phyloP scores from a whole-genome alignment of 306 rosid species.

The Alnus rubra region DNA sequence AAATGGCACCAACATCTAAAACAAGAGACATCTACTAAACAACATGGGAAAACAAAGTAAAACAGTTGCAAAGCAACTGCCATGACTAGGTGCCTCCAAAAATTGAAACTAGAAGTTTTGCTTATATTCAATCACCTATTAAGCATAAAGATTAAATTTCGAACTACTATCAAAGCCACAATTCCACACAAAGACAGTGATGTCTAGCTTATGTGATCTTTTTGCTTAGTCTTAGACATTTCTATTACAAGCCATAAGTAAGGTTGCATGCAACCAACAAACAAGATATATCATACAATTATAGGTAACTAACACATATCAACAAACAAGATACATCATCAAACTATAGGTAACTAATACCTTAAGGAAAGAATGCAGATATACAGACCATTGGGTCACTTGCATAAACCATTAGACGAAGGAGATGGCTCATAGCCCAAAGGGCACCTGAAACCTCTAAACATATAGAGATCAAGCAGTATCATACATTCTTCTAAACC shows the following conservation, averaged over 20 bases:
- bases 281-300: not conserved
- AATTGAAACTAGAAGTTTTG: not conserved
- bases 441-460: not conserved
- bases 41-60: not conserved
- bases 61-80: not conserved
- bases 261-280: not conserved
- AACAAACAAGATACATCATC: not conserved
- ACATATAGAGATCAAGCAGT: not conserved
- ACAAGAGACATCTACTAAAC: not conserved
- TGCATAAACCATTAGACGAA: not conserved
- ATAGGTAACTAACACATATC: not conserved
- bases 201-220: not conserved
- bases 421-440: not conserved
- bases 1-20: not conserved
- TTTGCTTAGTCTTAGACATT: not conserved
- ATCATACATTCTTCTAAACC: not conserved
- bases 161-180: not conserved
- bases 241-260: not conserved
- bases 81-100: not conserved
- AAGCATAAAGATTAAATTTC: not conserved
- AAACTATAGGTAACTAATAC: not conserved
- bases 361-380: not conserved
- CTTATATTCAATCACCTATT: not conserved
- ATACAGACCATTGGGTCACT: not conserved
- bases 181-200: not conserved